Evolutionary conservation across 2,329 filamentous ascomycete genomes (phyloP).

Genomic region (Pseudogymnoascus sp.): DNA sequence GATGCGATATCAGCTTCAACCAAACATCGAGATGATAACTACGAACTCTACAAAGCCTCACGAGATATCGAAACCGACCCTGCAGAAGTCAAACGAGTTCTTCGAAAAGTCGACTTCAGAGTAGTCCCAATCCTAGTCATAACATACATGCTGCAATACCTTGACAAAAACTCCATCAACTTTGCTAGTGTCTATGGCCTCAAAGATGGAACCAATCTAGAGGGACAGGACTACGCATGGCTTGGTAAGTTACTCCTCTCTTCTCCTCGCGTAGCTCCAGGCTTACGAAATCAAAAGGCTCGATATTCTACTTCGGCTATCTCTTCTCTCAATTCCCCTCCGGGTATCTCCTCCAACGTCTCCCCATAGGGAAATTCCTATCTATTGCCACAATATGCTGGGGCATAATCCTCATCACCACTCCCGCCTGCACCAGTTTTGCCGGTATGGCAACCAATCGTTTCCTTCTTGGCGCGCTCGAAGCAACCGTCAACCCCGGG

Average conservation of each 20-base stretch:
- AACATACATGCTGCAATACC: slow-evolving; percentile 52
- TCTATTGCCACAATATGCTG: slow-evolving; percentile 56
- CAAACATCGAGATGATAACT: slow-evolving; percentile 29
- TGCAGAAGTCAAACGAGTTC: slow-evolving; percentile 29
- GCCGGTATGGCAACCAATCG: slow-evolving; percentile 57
- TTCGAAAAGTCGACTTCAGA: slow-evolving; percentile 47
- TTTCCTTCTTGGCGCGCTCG: slow-evolving; percentile 54
- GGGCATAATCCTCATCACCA: slow-evolving; percentile 58
- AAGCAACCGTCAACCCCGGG: slow-evolving; percentile 55
- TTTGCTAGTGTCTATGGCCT: slow-evolving; percentile 43
- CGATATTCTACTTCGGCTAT: slow-evolving; percentile 72
- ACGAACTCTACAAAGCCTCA: slow-evolving; percentile 29
- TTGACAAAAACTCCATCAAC: slow-evolving; percentile 49
- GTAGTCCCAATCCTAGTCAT: slow-evolving; percentile 48
- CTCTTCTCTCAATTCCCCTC: slow-evolving; percentile 65
- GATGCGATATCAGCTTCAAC: slow-evolving; percentile 16
- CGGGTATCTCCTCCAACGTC: slow-evolving; percentile 61
- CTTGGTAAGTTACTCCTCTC: slow-evolving; percentile 25
- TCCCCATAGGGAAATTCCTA: slow-evolving; percentile 54
- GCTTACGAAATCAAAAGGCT: slow-evolving; percentile 48
- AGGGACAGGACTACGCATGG: slow-evolving; percentile 44
- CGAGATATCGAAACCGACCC: slow-evolving; percentile 21
- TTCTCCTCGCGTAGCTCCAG: slow-evolving; percentile 36
- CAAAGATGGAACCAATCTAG: slow-evolving; percentile 37
- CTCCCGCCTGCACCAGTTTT: slow-evolving; percentile 55